Base-by-base conservation (phyloP, 2,329 filamentous ascomycete genomes). In the Pestalotiopsis sp. region DNA sequence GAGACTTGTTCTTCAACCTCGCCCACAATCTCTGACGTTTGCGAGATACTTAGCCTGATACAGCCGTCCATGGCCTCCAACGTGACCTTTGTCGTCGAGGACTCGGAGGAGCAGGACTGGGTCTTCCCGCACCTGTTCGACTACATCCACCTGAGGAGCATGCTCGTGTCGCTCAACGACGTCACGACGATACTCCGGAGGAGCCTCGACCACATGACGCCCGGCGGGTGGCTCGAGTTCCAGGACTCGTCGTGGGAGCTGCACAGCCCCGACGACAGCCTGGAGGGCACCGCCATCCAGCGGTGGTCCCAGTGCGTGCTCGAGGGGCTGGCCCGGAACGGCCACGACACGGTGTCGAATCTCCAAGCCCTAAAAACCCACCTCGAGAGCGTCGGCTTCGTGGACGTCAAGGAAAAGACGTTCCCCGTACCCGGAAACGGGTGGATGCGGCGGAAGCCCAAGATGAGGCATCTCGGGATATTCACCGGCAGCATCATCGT, bases 101-200 rank as follows among this genome's bases (percentile, higher is more conserved):
- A 67, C 55, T 64, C 66, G 39, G 66, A 67, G 20, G 57, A 22
- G 11, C 17, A 38, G 13, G 61, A 60, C 10, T 67, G 59, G 66
- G 26, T 48, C 11, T 67, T 67, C 40, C 35, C 59, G 13, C 52
- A 59, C n/a, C 26, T 30, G 11, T 57, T 67, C 10, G 59, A 67
- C 66, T 67, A 67, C 48, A 48, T 64, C 4, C 66, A 67, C 30
- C 30, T 67, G 2, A 9, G 66, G 1, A 48, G 26, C 24, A 38
- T 67, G n/a, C 14, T 55, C 17, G 39, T 48, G 3, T 67, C 59
- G 11, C 64, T 67, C 22, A 26, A 67, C 26, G 65, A 67, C n/a
- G 14, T 64, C 17, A 30, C 22, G 17, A 20, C 35, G 20, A 22
- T 64, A 30, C n/a, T 48, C 14, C 40, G 30, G n/a, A 35, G 40